Evolutionary conservation across 148 eudicot genomes (phyloP).

Genomic region (Silene conica): DNA sequence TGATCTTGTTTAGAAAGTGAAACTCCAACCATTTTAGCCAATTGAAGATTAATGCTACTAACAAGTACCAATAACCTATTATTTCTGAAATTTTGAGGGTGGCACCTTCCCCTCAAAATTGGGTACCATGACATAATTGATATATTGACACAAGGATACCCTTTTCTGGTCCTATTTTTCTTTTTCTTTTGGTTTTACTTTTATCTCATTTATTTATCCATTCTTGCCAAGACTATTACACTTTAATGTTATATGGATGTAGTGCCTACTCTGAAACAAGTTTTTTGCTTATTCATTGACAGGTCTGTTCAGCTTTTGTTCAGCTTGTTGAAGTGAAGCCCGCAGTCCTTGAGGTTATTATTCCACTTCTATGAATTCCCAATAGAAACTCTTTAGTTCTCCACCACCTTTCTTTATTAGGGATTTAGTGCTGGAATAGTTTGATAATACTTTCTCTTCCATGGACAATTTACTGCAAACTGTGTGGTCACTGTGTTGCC

Average conservation of each 20-base stretch:
- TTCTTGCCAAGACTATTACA: not conserved
- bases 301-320: conserved; percentile 97
- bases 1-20: too few relatives aligned
- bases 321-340: conserved; percentile 95
- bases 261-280: conserved; percentile 8
- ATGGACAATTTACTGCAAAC: not conserved
- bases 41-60: too few relatives aligned
- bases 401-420: not conserved
- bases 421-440: not conserved
- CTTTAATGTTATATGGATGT: not conserved
- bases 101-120: too few relatives aligned
- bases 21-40: too few relatives aligned
- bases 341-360: conserved; percentile 67
- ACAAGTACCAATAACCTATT: too few relatives aligned
- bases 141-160: not conserved
- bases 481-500: conserved; percentile 9
- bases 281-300: conserved; percentile 26
- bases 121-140: not conserved
- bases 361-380: conserved; percentile 3
- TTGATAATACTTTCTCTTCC: too few relatives aligned
- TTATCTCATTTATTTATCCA: not conserved
- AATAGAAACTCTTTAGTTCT: not conserved
- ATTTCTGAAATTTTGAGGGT: too few relatives aligned
- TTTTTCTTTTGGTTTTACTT: not conserved
- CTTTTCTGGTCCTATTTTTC: too few relatives aligned